These are phyloP conservation scores for Microascus cirrosus DNA, from an alignment of 2,329 filamentous ascomycete genomes.

Conservation along the genomic window DNA sequence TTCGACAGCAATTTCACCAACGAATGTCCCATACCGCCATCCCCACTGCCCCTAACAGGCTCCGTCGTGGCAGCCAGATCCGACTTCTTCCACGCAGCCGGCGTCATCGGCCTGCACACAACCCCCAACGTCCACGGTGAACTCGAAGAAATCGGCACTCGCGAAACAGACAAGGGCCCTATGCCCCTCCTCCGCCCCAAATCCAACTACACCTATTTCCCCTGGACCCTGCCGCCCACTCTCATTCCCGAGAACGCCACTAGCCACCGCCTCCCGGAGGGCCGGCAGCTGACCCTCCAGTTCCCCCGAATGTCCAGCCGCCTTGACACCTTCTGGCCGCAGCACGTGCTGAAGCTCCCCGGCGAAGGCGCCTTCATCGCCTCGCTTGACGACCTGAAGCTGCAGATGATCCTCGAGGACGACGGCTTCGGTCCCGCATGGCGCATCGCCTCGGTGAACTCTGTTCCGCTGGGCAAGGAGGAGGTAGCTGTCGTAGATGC, in stretches of 20 bases:
- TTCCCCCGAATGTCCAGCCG: slow-evolving; percentile 36
- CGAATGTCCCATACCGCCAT: slow-evolving; percentile 55
- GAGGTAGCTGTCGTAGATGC: slow-evolving; percentile 75
- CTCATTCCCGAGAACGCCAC: slow-evolving; percentile 67
- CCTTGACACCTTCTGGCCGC: slow-evolving; percentile 27
- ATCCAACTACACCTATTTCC: slow-evolving; percentile 76
- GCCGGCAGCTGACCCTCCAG: slow-evolving; percentile 58
- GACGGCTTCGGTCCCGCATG: slow-evolving; percentile 29
- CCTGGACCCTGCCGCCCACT: slow-evolving; percentile 76
- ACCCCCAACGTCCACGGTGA: slow-evolving; percentile 54
- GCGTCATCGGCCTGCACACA: slow-evolving; percentile 69
- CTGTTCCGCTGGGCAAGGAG: slow-evolving; percentile 71
- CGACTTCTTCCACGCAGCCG: slow-evolving; percentile 83
- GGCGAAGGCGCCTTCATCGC: slow-evolving; percentile 8
- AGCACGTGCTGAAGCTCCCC: slow-evolving; percentile 11
- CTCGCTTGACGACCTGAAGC: slow-evolving; percentile 42
- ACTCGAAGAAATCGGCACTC: slow-evolving; percentile 20
- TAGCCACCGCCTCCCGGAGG: slow-evolving; percentile 61
- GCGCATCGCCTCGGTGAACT: slow-evolving; percentile 71
- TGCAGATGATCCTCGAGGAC: slow-evolving; percentile 57
- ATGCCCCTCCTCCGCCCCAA: slow-evolving; percentile 33
- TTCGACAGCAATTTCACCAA: slow-evolving; percentile 37
- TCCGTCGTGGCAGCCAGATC: slow-evolving; percentile 69
- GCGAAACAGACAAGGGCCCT: slow-evolving; percentile 35
- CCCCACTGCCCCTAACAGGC: slow-evolving; percentile 53